Percentiles rank a stretch among this genome's conserved stretches.
Evolutionary conservation across 345 rosid genomes (phyloP).

Genomic region (Balakata baccata): DNA sequence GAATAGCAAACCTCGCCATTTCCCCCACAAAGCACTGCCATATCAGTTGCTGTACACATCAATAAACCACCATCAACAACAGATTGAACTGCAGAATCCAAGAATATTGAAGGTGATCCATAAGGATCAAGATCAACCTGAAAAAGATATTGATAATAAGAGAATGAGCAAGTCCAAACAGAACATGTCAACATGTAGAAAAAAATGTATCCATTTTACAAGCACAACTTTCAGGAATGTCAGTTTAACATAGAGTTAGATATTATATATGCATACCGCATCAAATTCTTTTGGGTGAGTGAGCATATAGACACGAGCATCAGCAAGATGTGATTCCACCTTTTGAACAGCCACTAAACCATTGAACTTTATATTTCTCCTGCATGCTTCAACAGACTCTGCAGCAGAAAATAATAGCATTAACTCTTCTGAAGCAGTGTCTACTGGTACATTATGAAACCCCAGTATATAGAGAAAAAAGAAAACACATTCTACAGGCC

Average conservation of each 20-base stretch:
- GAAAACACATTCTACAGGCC: not conserved
- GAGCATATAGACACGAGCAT: constrained; percentile 96
- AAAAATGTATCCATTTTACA: not conserved
- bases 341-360: constrained; percentile 79
- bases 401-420: constrained; percentile 14
- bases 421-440: not conserved
- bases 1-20: constrained; percentile 99
- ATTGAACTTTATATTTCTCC: constrained; percentile 85
- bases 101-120: constrained; percentile 91
- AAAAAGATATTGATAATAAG: constrained; percentile 24
- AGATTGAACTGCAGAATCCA: constrained; percentile 95
- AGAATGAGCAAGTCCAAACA: constrained; percentile 4
- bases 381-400: constrained; percentile 93
- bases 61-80: constrained; percentile 94
- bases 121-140: constrained; percentile 99
- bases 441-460: not conserved
- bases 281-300: constrained; percentile 93
- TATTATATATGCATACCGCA: constrained; percentile 51
- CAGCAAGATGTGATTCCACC: constrained; percentile 91
- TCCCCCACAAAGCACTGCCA: constrained; percentile 99
- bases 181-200: not conserved
- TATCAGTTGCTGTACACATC: constrained; percentile 98
- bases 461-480: not conserved
- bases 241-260: not conserved
- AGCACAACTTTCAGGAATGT: not conserved